Percentiles rank a stretch among this genome's conserved stretches.
Evolutionary conservation across 805 yeast species (phyloP).

Genomic region (Ogataea degrootiae): DNA sequence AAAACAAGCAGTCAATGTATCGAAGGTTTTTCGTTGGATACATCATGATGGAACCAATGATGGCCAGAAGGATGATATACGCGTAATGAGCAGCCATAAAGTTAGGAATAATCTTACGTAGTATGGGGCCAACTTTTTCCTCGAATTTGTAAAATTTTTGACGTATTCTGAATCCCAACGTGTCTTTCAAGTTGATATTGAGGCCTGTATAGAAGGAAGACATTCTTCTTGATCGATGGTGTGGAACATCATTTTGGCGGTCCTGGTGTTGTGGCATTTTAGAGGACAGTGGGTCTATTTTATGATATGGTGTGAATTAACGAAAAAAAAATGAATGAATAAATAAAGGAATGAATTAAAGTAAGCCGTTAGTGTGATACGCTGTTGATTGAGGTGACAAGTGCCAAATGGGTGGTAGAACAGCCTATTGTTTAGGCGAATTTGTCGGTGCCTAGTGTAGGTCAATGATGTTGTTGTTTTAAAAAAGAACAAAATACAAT

Average conservation of each 20-base stretch:
- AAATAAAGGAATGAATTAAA: no score
- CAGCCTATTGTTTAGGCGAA: no score
- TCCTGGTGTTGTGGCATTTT: no score
- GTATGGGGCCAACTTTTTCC: conserved; percentile 36
- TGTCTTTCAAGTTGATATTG: conserved; percentile 12
- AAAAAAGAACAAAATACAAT: no score
- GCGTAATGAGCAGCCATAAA: conserved; percentile 66
- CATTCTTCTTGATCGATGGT: conserved; percentile 3
- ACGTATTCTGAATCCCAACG: conserved; percentile 30
- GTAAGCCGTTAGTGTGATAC: no score
- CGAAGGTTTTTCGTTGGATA: conserved; percentile 63
- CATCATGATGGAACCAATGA: conserved; percentile 69
- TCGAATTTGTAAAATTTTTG: conserved; percentile 33
- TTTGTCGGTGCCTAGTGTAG: no score
- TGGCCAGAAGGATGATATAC: conserved; percentile 55
- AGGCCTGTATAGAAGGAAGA: conserved; percentile 6
- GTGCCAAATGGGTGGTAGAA: no score
- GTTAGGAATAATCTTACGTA: conserved; percentile 42
- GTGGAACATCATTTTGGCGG: neutral
- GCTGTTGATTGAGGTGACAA: no score
- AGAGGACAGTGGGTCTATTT: no score
- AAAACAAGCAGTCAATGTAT: conserved; percentile 78
- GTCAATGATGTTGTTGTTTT: no score
- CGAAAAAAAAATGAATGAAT: no score
- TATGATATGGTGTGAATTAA: no score